Percentiles rank a stretch among this genome's conserved stretches.
These are phyloP conservation scores for Coffea humblotiana DNA, from an alignment of 305 asterid species.

Conservation along the genomic window DNA sequence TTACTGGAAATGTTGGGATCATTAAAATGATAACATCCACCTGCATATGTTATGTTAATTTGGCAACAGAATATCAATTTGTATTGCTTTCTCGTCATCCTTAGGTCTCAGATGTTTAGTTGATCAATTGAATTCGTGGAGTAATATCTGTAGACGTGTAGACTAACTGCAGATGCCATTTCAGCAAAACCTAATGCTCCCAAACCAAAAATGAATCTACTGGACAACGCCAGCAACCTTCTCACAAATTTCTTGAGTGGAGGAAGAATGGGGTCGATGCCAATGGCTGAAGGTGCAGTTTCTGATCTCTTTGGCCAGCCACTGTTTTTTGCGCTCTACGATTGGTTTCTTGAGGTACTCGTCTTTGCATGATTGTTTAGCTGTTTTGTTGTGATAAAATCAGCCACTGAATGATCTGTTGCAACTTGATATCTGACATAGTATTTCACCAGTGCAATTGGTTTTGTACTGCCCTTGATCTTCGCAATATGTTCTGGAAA, in stretches of 20 bases:
- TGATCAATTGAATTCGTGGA: neutral
- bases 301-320: slow-evolving; percentile 89
- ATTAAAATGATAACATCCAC: no score
- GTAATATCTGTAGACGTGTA: neutral
- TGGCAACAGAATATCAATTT: neutral
- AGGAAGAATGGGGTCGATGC: slow-evolving; percentile 75
- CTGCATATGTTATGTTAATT: no score
- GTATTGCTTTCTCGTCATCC: no score
- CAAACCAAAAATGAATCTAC: slow-evolving; percentile 53
- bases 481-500: neutral
- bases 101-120: neutral
- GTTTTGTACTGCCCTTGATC: neutral
- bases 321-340: slow-evolving; percentile 80
- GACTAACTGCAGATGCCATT: slow-evolving; percentile 57
- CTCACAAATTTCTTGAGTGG: slow-evolving; percentile 91
- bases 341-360: slow-evolving; percentile 89
- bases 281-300: slow-evolving; percentile 93
- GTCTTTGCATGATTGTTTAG: slow-evolving; percentile 6
- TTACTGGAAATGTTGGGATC: no score
- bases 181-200: slow-evolving; percentile 59
- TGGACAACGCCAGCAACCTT: slow-evolving; percentile 91
- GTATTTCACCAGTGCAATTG: neutral
- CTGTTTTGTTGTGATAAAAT: neutral
- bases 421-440: neutral
- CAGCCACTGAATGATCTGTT: neutral